Evolutionary conservation across 2,329 filamentous ascomycete genomes (phyloP).

Genomic region (Penicillium sp.): DNA sequence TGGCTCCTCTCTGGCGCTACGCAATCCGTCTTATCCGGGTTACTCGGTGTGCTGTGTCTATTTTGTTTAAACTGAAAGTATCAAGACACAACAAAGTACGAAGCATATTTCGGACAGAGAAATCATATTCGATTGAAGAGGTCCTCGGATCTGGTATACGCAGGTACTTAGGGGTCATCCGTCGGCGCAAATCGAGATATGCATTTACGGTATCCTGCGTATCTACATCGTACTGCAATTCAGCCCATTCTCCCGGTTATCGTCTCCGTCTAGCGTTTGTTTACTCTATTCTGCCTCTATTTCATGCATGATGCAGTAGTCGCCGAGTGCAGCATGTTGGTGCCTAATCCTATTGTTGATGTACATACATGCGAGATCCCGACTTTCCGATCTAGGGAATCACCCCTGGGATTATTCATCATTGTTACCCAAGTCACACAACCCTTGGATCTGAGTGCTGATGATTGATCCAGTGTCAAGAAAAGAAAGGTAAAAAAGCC

Average conservation of each 20-base stretch:
- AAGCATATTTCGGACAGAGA: too few relatives aligned
- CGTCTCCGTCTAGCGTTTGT: background rate
- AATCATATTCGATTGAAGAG: too few relatives aligned
- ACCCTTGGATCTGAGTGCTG: background rate
- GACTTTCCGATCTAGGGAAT: background rate
- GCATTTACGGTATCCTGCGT: background rate
- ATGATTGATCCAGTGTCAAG: too few relatives aligned
- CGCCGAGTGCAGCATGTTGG: background rate
- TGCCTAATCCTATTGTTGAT: background rate
- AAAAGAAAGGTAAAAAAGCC: background rate
- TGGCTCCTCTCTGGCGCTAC: background rate
- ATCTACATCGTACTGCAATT: background rate
- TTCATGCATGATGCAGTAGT: constrained; percentile 1
- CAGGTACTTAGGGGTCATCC: too few relatives aligned
- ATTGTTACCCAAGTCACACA: background rate
- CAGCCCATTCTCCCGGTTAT: background rate
- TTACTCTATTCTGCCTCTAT: background rate
- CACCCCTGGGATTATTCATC: background rate
- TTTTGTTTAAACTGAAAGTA: background rate
- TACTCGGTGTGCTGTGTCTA: too few relatives aligned
- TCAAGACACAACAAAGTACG: background rate
- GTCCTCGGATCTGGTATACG: too few relatives aligned
- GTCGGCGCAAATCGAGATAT: background rate
- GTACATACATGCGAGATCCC: constrained; percentile 3
- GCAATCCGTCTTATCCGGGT: constrained; percentile 1